Conservation (phyloP, 345 rosid genomes). For the Eucalyptus guilfoylei region DNA sequence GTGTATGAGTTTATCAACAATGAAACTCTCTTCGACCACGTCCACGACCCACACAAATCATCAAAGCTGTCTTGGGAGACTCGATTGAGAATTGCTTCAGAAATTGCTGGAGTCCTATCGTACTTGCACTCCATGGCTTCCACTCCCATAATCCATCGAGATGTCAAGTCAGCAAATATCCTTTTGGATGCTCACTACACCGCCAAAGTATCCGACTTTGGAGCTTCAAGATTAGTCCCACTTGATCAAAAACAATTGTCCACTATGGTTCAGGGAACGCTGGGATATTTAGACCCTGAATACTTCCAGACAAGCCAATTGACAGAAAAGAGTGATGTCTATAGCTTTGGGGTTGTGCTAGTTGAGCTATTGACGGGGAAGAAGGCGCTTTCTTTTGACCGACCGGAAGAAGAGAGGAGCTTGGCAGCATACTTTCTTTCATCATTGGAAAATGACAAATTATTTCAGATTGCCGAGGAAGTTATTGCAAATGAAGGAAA, state of each 20-base stretch:
- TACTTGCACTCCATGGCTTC: constrained; percentile 20
- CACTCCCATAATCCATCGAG: constrained; percentile 19
- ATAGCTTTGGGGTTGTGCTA: constrained; percentile 28
- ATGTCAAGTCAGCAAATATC: constrained; percentile 26
- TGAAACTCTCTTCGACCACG: constrained; percentile 19
- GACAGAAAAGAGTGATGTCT: constrained; percentile 28
- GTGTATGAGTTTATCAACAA: constrained; percentile 24
- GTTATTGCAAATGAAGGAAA: background rate
- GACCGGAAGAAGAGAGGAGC: constrained; percentile 4
- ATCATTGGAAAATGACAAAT: constrained; percentile 2
- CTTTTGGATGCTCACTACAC: constrained; percentile 17
- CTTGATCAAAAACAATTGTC: constrained; percentile 17
- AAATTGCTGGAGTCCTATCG: constrained; percentile 10
- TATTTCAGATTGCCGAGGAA: constrained; percentile 2
- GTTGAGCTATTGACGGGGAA: constrained; percentile 21
- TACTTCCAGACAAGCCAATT: constrained; percentile 4
- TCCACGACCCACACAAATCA: constrained; percentile 1
- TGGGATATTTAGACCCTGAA: constrained; percentile 35
- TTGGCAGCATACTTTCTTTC: constrained; percentile 9
- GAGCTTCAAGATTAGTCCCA: constrained; percentile 26
- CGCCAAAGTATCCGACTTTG: constrained; percentile 33
- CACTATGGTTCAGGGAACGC: constrained; percentile 27
- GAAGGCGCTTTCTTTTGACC: background rate
- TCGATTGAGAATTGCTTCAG: constrained; percentile 15
- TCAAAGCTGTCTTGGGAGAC: constrained; percentile 9